phyloP scores from a whole-genome alignment of 2,329 filamentous ascomycete species.

The Cladophialophora bantiana region DNA sequence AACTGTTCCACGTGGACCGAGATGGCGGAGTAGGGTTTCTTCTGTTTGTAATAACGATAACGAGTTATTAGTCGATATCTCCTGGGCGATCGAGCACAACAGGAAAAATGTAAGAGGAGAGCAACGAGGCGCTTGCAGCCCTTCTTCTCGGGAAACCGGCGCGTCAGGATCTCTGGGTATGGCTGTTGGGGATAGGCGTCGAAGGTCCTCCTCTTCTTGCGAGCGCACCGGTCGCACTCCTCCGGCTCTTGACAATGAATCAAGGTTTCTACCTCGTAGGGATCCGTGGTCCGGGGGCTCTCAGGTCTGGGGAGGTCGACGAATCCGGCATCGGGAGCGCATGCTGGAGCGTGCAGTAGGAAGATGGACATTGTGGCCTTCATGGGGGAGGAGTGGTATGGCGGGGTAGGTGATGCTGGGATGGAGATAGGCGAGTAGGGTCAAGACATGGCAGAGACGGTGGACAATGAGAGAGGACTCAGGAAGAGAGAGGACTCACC shows the following conservation, averaged over 20 bases:
- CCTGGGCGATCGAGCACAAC: constrained; percentile 38
- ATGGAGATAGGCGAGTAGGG: constrained; percentile 16
- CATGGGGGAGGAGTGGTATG: constrained; percentile 27
- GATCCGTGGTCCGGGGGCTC: constrained; percentile 13
- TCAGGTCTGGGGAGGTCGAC: constrained; percentile 32
- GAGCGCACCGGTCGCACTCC: constrained; percentile 33
- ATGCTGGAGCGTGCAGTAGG: constrained; percentile 34
- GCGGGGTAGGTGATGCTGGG: constrained; percentile 28
- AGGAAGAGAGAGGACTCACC: constrained; percentile 35
- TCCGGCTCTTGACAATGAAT: constrained; percentile 21
- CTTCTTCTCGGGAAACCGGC: constrained; percentile 25
- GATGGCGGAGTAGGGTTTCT: constrained; percentile 92
- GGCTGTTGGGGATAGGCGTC: constrained; percentile 35
- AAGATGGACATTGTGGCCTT: constrained; percentile 36
- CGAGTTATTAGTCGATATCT: constrained; percentile 41
- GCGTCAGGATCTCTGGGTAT: constrained; percentile 25
- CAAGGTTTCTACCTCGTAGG: constrained; percentile 31
- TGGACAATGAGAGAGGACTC: constrained; percentile 12
- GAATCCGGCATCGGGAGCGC: constrained; percentile 39
- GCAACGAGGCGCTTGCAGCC: constrained; percentile 35
- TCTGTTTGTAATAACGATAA: constrained; percentile 47
- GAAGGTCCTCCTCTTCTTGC: constrained; percentile 36
- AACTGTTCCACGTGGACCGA: constrained; percentile 91
- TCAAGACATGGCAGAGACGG: constrained; percentile 24
- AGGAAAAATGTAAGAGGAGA: constrained; percentile 36